Evolutionary conservation across 768 basidiomycete genomes (phyloP).

Genomic region (Daedalea quercina): DNA sequence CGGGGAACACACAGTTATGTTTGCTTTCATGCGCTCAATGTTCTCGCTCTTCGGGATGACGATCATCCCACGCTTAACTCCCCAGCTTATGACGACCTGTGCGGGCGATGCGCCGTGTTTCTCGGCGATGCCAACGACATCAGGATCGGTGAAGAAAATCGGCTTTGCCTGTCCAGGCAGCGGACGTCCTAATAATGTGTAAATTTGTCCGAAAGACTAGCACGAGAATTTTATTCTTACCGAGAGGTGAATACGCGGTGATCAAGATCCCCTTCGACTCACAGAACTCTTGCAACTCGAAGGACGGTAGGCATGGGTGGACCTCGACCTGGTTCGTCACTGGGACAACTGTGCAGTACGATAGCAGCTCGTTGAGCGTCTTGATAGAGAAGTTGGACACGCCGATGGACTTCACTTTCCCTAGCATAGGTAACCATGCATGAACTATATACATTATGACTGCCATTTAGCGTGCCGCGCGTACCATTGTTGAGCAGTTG

Average conservation of each 20-base stretch:
- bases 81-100: slow-evolving; percentile 53
- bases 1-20: slow-evolving; percentile 33
- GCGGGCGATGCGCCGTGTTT: slow-evolving; percentile 40
- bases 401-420: slow-evolving; percentile 42
- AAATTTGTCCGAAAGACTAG: background rate
- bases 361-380: slow-evolving; percentile 30
- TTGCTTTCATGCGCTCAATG: slow-evolving; percentile 41
- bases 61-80: slow-evolving; percentile 42
- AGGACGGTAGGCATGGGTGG: slow-evolving; percentile 46
- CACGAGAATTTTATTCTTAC: slow-evolving; percentile 19
- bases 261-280: slow-evolving; percentile 40
- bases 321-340: slow-evolving; percentile 39
- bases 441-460: slow-evolving; percentile 6
- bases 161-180: slow-evolving; percentile 14
- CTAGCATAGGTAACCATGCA: slow-evolving; percentile 11
- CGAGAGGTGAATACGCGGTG: slow-evolving; percentile 45
- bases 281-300: slow-evolving; percentile 42
- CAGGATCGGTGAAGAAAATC: slow-evolving; percentile 28
- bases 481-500: slow-evolving; percentile 48
- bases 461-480: slow-evolving; percentile 10
- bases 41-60: slow-evolving; percentile 50
- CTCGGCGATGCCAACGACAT: slow-evolving; percentile 14
- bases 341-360: slow-evolving; percentile 35
- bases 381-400: slow-evolving; percentile 56
- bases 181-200: slow-evolving; percentile 26